Evolutionary conservation across 441 rosid species (phyloP).

Genomic region (Bocquillonia castaneifolia): DNA sequence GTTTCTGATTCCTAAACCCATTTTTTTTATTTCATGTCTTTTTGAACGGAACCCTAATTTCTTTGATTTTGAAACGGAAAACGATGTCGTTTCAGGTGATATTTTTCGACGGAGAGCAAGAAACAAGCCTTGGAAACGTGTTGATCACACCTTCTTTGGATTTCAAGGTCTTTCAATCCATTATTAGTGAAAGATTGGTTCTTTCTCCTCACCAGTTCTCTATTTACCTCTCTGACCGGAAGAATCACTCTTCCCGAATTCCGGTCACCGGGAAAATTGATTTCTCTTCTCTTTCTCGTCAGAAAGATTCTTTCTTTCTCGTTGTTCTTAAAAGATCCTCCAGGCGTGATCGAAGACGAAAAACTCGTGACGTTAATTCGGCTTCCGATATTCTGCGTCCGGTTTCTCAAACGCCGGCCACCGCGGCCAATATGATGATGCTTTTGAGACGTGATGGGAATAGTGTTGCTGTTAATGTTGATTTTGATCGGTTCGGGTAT

Average conservation of each 20-base stretch:
- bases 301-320: conserved; percentile 29
- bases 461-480: conserved; percentile 10
- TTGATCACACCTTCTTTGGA: conserved; percentile 29
- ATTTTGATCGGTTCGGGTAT: conserved; percentile 20
- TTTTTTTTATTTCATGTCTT: background rate
- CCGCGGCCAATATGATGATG: conserved; percentile 30
- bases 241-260: conserved; percentile 18
- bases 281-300: conserved; percentile 31
- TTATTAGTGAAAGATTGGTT: conserved; percentile 35
- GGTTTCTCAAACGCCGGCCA: conserved; percentile 18
- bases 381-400: background rate
- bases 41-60: background rate
- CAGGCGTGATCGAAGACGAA: conserved; percentile 30
- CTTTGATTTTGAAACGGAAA: no score
- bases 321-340: conserved; percentile 40
- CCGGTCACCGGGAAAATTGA: conserved; percentile 37
- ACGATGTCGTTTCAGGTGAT: conserved; percentile 28
- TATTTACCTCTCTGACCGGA: conserved; percentile 27
- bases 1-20: background rate
- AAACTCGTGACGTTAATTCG: conserved; percentile 4
- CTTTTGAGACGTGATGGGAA: conserved; percentile 35
- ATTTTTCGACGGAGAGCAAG: conserved; percentile 46
- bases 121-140: conserved; percentile 34
- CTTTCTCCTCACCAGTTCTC: conserved; percentile 43
- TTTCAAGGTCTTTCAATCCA: conserved; percentile 33